Evolutionary conservation across 176 grass and related monocot genomes (phyloP), one percentile per base, ranked within the genome.

Genomic region (Thalia dealbata): DNA sequence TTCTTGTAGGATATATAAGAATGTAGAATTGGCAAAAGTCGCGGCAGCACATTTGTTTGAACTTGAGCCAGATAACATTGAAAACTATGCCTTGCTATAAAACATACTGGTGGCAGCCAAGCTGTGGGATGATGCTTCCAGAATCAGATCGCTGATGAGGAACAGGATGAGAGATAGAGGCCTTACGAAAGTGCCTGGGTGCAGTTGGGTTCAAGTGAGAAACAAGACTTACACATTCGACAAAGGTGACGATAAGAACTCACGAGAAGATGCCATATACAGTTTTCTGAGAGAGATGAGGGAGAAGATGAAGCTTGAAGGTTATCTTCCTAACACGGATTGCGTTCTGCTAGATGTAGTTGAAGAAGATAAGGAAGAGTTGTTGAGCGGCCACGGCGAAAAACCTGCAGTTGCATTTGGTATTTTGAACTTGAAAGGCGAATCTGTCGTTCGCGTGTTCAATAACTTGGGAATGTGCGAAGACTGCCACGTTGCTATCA

Each of bases 381-480:
- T 60, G 42, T 43, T 78, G 66, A 70, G 76, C 35, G 61, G 66
- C 21, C 76, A 78, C 76, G 60, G 76, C 42, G 76, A 78, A 26
- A 78, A 78, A 38, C 65, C 70, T 60, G 76, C 76, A 7, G 76
- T 78, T 45, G 66, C 76, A 58, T 70, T 78, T 30, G 76, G 76
- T 14, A 45, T 78, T 44, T 51, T 78, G 25, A 78, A 70, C 38
- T 25, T 78, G 76, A 60, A 70, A 14, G 66, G 76, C 13, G 76
- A 59, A 46, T 70, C 66, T 5, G 32, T 78, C 24, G 45, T 78
- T 70, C 64, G 76, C 24, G 76, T 70, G 30, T 70, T 78, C 51
- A 78, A 78, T 51, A 78, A 78, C 76, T 28, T 78, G 64, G 44
- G 76, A 56, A 78, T 78, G 19, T 78, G 76, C 45, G 76, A 65